Base-by-base conservation (phyloP, 352 stramenopile genomes). In the Pythium apleroticum region DNA sequence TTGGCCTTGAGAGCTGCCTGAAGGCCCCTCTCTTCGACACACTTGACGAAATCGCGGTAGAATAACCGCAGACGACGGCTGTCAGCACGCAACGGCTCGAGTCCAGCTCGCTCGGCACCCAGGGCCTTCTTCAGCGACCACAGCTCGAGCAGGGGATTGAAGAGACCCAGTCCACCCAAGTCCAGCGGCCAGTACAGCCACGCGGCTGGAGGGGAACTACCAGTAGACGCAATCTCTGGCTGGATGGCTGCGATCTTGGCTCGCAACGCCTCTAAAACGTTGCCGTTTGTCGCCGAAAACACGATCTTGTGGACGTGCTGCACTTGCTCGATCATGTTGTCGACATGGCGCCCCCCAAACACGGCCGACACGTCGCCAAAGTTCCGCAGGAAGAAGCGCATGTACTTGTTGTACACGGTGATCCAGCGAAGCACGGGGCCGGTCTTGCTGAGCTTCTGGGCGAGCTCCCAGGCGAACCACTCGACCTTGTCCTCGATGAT, bases 391-490 rank as follows among this genome's bases (percentile, higher is more conserved):
- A 85, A 82, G 55, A 82, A 79, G 39, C 66, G 48, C 74, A 85
- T 82, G 68, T 81, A 84, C 65, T 81, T 84, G 63, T 84, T 84
- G 74, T 84, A 82, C 57, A 83, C 70, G 33, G 79, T 81, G 39
- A 81, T 66, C 67, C 72, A 81, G 14, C 66, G 53, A 24, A 85
- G 73, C 2, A 74, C 71, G 1, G 77, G 76, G 1, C 50, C 43
- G 1, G 74, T 68, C 45, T 66, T 68, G 25, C 37, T 30, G 12
- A 85, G 48, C 20, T 76, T 76, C 45, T 74, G 72, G 4, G 63
- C 59, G 65, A 86, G 74, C 43, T 86, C 77, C 4, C 53, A 70
- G 17, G 75, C 73, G 43, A 81, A 83, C 30, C 65, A 66, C 0
- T 69, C 52, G 17, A 81, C 71, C 20, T 80, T 63, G 1, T 76